Evolutionary conservation across 306 rosid species (phyloP).

Genomic region (Medicago ruthenica): DNA sequence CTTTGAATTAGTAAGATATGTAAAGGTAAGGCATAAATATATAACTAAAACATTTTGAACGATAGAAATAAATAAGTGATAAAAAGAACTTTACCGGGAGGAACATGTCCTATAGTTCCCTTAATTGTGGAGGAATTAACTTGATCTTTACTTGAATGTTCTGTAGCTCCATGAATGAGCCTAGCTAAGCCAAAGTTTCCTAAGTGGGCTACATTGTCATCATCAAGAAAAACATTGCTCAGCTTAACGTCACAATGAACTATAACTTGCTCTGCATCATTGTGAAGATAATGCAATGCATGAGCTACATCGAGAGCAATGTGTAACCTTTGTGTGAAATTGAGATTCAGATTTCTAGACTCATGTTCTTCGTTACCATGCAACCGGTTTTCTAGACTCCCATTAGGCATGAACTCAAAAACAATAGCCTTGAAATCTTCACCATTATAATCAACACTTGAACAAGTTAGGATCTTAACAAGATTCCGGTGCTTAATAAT

Average conservation of each 20-base stretch:
- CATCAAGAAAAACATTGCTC: constrained; percentile 52
- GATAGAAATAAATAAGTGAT: too few species aligned
- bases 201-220: constrained; percentile 40
- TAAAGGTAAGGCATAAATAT: too few species aligned
- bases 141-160: constrained; percentile 11
- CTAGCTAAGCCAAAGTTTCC: constrained; percentile 57
- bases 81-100: constrained; percentile 8
- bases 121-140: constrained; percentile 29
- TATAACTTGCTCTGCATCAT: constrained; percentile 31
- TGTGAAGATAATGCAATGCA: constrained; percentile 55
- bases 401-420: constrained; percentile 53
- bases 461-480: constrained; percentile 43
- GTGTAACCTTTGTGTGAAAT: constrained; percentile 28
- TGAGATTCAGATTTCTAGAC: neutral
- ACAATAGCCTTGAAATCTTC: constrained; percentile 47
- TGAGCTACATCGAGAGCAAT: constrained; percentile 52
- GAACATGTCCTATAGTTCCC: constrained; percentile 49
- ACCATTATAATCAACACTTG: constrained; percentile 44
- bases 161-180: neutral
- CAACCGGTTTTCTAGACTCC: constrained; percentile 46
- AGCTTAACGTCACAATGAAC: constrained; percentile 57
- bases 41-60: too few species aligned
- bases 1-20: too few species aligned
- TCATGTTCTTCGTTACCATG: neutral
- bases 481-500: constrained; percentile 48